A percentile compares a stretch with the other conserved stretches of the same genome.
Conservation (phyloP, 2,329 filamentous ascomycete genomes). For the Verticillium klebahnii region DNA sequence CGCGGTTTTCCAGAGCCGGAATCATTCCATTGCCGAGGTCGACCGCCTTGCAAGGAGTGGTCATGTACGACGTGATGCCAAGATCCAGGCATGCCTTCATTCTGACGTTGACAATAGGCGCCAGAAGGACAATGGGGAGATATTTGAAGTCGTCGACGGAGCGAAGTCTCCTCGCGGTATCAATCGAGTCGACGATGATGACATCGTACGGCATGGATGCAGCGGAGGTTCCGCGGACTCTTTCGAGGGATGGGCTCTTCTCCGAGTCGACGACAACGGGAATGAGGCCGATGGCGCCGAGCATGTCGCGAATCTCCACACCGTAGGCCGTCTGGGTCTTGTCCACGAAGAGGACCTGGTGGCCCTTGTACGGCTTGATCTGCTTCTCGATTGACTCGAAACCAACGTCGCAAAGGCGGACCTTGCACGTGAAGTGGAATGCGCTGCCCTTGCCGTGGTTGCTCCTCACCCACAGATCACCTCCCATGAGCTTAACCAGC, state of each 20-base stretch:
- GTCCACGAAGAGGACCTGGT: constrained; percentile 92
- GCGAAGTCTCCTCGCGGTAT: constrained; percentile 79
- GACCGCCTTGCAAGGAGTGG: constrained; percentile 88
- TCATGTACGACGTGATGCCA: constrained; percentile 99
- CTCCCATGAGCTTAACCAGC: constrained; percentile 92
- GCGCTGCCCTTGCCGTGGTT: constrained; percentile 86
- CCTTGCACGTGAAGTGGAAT: constrained; percentile 94
- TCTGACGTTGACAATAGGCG: constrained; percentile 83
- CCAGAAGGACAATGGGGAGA: constrained; percentile 88
- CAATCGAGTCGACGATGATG: constrained; percentile 90
- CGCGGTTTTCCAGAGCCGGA: constrained; percentile 87
- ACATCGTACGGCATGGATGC: constrained; percentile 78
- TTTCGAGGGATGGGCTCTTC: constrained; percentile 56
- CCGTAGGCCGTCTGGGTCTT: constrained; percentile 78
- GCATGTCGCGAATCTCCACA: constrained; percentile 71
- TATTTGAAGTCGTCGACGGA: constrained; percentile 96
- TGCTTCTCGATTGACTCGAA: constrained; percentile 75
- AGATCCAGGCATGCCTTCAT: constrained; percentile 91
- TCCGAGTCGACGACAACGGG: constrained; percentile 82
- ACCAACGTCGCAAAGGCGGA: constrained; percentile 78
- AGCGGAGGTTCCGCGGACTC: constrained; percentile 40
- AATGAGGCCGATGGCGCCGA: constrained; percentile 72
- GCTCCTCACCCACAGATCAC: constrained; percentile 93
- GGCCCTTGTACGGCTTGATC: constrained; percentile 84
- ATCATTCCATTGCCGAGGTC: constrained; percentile 96